Evolutionary conservation across 169 alveolate genomes (phyloP).

Genomic region (Cryptosporidium ubiquitum): DNA sequence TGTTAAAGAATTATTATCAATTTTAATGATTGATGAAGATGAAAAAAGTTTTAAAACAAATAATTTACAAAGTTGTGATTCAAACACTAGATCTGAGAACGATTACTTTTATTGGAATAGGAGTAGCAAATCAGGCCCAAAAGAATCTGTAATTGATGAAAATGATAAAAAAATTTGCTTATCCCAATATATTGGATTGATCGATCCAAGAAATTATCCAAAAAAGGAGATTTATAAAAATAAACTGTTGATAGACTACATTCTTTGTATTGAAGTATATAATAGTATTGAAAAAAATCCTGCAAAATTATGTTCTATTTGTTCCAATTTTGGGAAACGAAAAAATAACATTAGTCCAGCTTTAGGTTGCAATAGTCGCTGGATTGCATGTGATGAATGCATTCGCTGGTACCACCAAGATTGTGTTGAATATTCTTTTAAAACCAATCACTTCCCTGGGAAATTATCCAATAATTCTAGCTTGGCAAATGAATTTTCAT

Average conservation of each 20-base stretch:
- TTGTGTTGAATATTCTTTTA: conserved; percentile 13
- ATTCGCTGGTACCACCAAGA: conserved; percentile 56
- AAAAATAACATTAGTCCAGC: background rate
- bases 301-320: conserved; percentile 43
- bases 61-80: background rate
- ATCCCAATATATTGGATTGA: conserved; percentile 21
- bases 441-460: background rate
- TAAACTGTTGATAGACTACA: conserved; percentile 28
- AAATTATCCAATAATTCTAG: background rate
- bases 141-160: background rate
- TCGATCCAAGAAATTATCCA: conserved; percentile 59
- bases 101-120: conserved; percentile 51
- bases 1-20: background rate
- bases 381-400: conserved; percentile 66
- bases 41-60: background rate
- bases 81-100: background rate
- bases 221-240: conserved; percentile 20
- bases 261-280: conserved; percentile 19
- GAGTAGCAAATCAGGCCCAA: background rate
- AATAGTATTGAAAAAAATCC: conserved; percentile 37
- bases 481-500: background rate
- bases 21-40: background rate
- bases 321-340: conserved; percentile 9
- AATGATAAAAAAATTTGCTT: background rate
- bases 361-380: background rate